Conservation (phyloP, 176 grass and related monocot species). For the Rhipidocladum racemiflorum region DNA sequence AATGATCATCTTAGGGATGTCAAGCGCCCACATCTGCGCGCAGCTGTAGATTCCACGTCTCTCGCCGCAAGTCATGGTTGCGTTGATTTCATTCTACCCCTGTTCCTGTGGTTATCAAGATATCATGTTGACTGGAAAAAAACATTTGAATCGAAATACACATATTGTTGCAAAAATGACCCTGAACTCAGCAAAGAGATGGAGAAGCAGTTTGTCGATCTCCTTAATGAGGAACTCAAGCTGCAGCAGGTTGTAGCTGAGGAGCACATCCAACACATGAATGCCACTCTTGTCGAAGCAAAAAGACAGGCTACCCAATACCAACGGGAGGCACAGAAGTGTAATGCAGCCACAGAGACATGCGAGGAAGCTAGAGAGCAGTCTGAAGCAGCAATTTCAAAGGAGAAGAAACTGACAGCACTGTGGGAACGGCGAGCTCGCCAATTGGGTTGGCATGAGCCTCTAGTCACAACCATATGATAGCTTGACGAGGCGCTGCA, state of each 20-base stretch:
- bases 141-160: neutral
- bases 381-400: conserved; percentile 53
- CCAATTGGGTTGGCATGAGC: conserved; percentile 68
- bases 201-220: conserved; percentile 77
- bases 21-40: too few relatives aligned
- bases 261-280: conserved; percentile 86
- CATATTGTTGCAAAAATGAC: conserved; percentile 86
- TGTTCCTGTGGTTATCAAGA: neutral
- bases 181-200: conserved; percentile 79
- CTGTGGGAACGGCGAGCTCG: conserved; percentile 76
- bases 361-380: conserved; percentile 84
- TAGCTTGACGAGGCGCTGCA: neutral
- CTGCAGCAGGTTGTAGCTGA: conserved; percentile 78
- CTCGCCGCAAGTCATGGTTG: too few relatives aligned
- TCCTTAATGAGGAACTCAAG: conserved; percentile 92
- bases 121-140: neutral
- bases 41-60: too few relatives aligned
- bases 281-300: conserved; percentile 67
- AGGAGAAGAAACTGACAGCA: conserved; percentile 76
- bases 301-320: conserved; percentile 83
- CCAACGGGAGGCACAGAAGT: conserved; percentile 82
- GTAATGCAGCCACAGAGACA: conserved; percentile 85
- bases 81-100: neutral
- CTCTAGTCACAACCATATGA: conserved; percentile 29
- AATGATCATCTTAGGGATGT: too few relatives aligned